These are phyloP conservation scores for Linderniella brevidens DNA, from an alignment of 257 asterid genomes.

Conservation along the genomic window DNA sequence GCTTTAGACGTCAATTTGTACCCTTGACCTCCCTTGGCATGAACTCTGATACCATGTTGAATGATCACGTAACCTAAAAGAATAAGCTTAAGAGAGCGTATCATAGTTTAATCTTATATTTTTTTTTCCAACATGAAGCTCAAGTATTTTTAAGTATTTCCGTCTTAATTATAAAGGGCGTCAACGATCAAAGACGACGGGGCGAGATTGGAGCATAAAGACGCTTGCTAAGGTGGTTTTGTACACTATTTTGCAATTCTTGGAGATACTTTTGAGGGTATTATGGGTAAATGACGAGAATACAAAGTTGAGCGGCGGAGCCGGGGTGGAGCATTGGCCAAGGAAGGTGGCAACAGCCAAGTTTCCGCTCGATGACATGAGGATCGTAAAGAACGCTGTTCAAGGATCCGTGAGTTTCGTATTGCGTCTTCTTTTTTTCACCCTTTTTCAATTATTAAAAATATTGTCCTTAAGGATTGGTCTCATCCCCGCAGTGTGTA, in stretches of 20 bases:
- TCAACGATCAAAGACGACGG: background rate
- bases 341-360: conserved; percentile 30
- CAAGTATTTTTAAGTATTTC: too few species aligned
- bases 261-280: conserved; percentile 20
- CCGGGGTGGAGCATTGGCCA: conserved; percentile 49
- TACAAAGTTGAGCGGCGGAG: conserved; percentile 31
- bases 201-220: conserved; percentile 14
- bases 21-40: too few species aligned
- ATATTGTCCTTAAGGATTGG: too few species aligned
- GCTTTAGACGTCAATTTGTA: too few species aligned
- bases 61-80: too few species aligned
- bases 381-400: conserved; percentile 23
- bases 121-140: too few species aligned
- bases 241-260: conserved; percentile 17
- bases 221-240: conserved; percentile 17
- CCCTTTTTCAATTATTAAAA: too few species aligned
- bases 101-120: too few species aligned
- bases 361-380: conserved; percentile 31
- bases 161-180: conserved; percentile 1
- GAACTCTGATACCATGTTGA: too few species aligned
- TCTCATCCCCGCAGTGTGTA: too few species aligned
- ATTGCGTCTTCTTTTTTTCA: background rate
- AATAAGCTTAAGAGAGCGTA: too few species aligned
- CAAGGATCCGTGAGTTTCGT: conserved; percentile 20
- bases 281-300: conserved; percentile 21